Conservation (phyloP, 2,329 filamentous ascomycete species). For the Diplodia mutila region DNA sequence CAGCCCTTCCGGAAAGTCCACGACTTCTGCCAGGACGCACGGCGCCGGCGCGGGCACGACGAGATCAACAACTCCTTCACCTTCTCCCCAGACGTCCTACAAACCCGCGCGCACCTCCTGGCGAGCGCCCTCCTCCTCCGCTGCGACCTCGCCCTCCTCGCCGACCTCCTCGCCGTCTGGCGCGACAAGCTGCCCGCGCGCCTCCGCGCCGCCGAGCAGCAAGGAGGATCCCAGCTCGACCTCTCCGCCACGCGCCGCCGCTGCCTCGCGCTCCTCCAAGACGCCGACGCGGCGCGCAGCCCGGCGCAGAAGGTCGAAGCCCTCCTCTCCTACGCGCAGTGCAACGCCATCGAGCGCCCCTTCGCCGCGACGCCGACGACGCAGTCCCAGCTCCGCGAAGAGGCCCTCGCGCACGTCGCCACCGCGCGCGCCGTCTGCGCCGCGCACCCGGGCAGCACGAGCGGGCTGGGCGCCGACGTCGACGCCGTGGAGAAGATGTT, state of each 20-base stretch:
- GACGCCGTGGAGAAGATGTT: constrained; percentile 45
- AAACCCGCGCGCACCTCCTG: constrained; percentile 43
- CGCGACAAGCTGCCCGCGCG: constrained; percentile 13
- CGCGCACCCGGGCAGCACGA: not conserved
- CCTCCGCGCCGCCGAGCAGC: constrained; percentile 23
- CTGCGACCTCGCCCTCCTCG: constrained; percentile 54
- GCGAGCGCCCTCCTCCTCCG: constrained; percentile 52
- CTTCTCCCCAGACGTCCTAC: constrained; percentile 34
- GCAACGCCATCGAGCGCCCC: constrained; percentile 50
- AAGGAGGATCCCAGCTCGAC: constrained; percentile 30
- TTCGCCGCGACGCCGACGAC: not conserved
- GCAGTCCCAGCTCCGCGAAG: constrained; percentile 28
- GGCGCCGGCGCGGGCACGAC: constrained; percentile 33
- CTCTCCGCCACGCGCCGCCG: constrained; percentile 43
- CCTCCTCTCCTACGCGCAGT: constrained; percentile 55
- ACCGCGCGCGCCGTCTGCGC: not conserved
- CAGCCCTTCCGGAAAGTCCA: constrained; percentile 56
- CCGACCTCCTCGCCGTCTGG: constrained; percentile 45
- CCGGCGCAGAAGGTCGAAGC: constrained; percentile 55
- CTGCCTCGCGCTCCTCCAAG: constrained; percentile 47
- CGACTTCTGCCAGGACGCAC: constrained; percentile 50
- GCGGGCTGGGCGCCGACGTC: constrained; percentile 46
- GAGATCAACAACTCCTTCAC: constrained; percentile 36
- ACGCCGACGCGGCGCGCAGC: constrained; percentile 42
- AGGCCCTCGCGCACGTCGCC: not conserved